Percentiles rank a stretch among this genome's conserved stretches.
These are phyloP conservation scores for Bisporella sp. DNA, from an alignment of 2,329 filamentous ascomycete species.

Conservation along the genomic window DNA sequence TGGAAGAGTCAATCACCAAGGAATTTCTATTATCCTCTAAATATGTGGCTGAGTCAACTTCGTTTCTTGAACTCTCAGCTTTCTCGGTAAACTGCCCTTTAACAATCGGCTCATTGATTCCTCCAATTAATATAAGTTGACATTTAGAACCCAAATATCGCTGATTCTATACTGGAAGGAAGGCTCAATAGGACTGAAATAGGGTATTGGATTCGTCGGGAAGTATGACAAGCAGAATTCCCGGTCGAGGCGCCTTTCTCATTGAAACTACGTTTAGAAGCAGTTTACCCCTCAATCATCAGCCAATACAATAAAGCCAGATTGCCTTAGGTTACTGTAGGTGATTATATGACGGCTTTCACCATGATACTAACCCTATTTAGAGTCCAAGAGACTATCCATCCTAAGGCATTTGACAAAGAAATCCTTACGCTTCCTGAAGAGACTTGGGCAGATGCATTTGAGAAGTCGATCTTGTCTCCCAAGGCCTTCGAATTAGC, in stretches of 20 bases:
- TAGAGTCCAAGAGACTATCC: neutral
- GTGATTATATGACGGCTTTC: neutral
- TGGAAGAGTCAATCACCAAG: neutral
- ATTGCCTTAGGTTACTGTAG: neutral
- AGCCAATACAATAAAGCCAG: neutral
- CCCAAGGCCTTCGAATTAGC: neutral
- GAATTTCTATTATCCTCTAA: neutral
- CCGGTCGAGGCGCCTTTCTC: neutral
- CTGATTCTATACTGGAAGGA: neutral
- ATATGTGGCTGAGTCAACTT: neutral
- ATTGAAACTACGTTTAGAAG: neutral
- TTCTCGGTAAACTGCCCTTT: neutral
- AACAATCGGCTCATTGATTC: neutral
- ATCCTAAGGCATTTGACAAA: neutral
- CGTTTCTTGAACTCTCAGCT: neutral
- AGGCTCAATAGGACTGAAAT: neutral
- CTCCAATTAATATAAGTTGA: neutral
- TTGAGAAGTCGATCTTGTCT: neutral
- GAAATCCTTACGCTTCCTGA: neutral
- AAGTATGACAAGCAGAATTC: neutral
- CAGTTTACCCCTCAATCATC: neutral
- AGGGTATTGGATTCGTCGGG: neutral
- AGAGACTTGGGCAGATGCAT: neutral
- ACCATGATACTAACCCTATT: neutral
- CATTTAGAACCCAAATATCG: neutral